A percentile compares a stretch with the other conserved stretches of the same genome.
Evolutionary conservation across 805 yeast genomes (phyloP).

Genomic region (Kluyveromyces aestuarii): DNA sequence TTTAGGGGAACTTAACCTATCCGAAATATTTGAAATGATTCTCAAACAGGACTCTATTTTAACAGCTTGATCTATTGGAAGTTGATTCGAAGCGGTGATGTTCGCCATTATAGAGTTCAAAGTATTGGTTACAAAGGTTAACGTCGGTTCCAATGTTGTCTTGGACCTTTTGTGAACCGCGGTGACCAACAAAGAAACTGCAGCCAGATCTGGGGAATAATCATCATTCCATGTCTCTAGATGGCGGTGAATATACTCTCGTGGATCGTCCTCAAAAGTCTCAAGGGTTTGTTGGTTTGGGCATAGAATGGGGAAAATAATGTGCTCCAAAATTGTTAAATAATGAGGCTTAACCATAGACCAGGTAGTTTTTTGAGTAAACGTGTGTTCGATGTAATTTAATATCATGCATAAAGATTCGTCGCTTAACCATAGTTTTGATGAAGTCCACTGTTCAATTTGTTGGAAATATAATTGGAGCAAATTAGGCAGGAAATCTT

Average conservation of each 20-base stretch:
- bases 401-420: slow-evolving; percentile 58
- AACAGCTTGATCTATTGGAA: slow-evolving; percentile 43
- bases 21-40: slow-evolving; percentile 65
- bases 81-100: slow-evolving; percentile 13
- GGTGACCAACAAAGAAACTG: slow-evolving; percentile 61
- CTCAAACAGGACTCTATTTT: slow-evolving; percentile 74
- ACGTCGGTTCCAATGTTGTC: slow-evolving; percentile 48
- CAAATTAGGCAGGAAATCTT: slow-evolving; percentile 64
- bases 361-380: slow-evolving; percentile 58
- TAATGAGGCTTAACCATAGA: slow-evolving; percentile 53
- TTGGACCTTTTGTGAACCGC: slow-evolving; percentile 61
- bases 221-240: slow-evolving; percentile 58
- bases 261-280: slow-evolving; percentile 77
- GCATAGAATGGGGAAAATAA: slow-evolving; percentile 68
- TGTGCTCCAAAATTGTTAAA: slow-evolving; percentile 54
- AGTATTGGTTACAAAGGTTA: slow-evolving; percentile 48
- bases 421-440: slow-evolving; percentile 59
- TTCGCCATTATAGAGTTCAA: slow-evolving; percentile 25
- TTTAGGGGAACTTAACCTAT: slow-evolving; percentile 42
- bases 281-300: slow-evolving; percentile 62
- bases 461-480: slow-evolving; percentile 53
- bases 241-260: slow-evolving; percentile 70
- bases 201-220: slow-evolving; percentile 69
- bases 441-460: slow-evolving; percentile 65
- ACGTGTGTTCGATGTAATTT: slow-evolving; percentile 51